Conservation (phyloP, 768 basidiomycete genomes). For the Kwoniella newhampshirensis region DNA sequence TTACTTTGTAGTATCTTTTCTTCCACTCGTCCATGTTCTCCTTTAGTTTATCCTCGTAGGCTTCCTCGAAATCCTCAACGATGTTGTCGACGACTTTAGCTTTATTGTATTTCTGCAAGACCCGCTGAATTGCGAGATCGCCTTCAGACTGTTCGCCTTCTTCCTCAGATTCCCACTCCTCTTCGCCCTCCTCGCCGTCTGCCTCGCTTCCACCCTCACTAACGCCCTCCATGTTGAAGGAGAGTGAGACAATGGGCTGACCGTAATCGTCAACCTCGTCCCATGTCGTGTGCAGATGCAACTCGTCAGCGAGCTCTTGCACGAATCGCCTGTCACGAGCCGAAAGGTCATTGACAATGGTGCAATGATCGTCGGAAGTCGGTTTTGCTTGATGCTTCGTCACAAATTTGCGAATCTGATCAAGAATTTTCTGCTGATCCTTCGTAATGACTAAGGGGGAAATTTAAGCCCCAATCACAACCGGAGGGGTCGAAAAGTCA, state of each 20-base stretch:
- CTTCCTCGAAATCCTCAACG: slow-evolving; percentile 66
- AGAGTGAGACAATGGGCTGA: slow-evolving; percentile 52
- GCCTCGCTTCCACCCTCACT: slow-evolving; percentile 37
- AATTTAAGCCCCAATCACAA: slow-evolving; percentile 5
- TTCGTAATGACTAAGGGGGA: slow-evolving; percentile 64
- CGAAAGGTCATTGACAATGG: slow-evolving; percentile 75
- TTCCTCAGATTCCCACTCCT: slow-evolving; percentile 53
- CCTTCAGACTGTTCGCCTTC: slow-evolving; percentile 68
- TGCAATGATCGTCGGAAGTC: slow-evolving; percentile 55
- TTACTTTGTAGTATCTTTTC: slow-evolving; percentile 78
- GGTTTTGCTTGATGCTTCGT: slow-evolving; percentile 45
- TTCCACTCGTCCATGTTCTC: slow-evolving; percentile 95
- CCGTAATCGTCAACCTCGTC: slow-evolving; percentile 83
- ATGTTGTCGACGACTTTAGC: slow-evolving; percentile 73
- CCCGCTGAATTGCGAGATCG: slow-evolving; percentile 69
- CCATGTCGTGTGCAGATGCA: slow-evolving; percentile 81
- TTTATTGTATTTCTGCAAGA: slow-evolving; percentile 82
- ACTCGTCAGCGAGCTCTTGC: slow-evolving; percentile 67
- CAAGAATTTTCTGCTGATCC: slow-evolving; percentile 73
- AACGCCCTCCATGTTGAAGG: slow-evolving; percentile 49
- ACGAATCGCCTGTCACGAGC: slow-evolving; percentile 80
- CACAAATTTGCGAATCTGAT: slow-evolving; percentile 75
- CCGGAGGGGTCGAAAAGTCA: background rate
- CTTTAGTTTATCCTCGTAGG: slow-evolving; percentile 68
- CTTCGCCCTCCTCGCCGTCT: slow-evolving; percentile 35